Percentiles rank a stretch among this genome's conserved stretches.
Conservation (phyloP, 1,284 basidiomycete genomes). For the Leccinum fallax region DNA sequence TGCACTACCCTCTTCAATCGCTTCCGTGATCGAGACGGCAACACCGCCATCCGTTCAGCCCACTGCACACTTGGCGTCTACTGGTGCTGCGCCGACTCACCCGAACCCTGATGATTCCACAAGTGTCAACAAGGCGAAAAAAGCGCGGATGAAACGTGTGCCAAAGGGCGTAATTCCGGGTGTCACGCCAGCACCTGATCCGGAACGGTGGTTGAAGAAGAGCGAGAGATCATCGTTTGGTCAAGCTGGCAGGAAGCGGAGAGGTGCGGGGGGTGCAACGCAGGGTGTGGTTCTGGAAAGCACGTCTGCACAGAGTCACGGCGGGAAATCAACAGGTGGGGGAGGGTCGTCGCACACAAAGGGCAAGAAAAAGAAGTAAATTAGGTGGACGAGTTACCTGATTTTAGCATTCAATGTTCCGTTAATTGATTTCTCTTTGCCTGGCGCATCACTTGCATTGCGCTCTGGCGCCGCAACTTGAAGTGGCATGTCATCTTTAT, state of each 20-base stretch:
- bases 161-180: conserved; percentile 73
- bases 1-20: conserved; percentile 52
- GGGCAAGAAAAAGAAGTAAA: conserved; percentile 54
- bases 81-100: conserved; percentile 34
- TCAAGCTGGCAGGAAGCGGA: conserved; percentile 46
- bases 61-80: conserved; percentile 33
- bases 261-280: conserved; percentile 61
- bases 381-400: conserved; percentile 28
- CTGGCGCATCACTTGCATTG: conserved; percentile 20
- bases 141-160: conserved; percentile 64
- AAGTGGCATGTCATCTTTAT: conserved; percentile 21
- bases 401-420: conserved; percentile 16
- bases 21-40: conserved; percentile 57
- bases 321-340: conserved; percentile 39
- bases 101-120: conserved; percentile 29
- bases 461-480: conserved; percentile 20
- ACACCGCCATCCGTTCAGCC: conserved; percentile 54
- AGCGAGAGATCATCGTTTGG: conserved; percentile 64
- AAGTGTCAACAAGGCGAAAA: conserved; percentile 42
- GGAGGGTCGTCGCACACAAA: conserved; percentile 40
- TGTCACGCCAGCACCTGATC: conserved; percentile 75
- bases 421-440: conserved; percentile 29
- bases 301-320: conserved; percentile 32
- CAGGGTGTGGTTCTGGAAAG: conserved; percentile 53
- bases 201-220: conserved; percentile 83